phyloP scores from a whole-genome alignment of 2,329 filamentous ascomycete species.

The Colletotrichum eremochloae region DNA sequence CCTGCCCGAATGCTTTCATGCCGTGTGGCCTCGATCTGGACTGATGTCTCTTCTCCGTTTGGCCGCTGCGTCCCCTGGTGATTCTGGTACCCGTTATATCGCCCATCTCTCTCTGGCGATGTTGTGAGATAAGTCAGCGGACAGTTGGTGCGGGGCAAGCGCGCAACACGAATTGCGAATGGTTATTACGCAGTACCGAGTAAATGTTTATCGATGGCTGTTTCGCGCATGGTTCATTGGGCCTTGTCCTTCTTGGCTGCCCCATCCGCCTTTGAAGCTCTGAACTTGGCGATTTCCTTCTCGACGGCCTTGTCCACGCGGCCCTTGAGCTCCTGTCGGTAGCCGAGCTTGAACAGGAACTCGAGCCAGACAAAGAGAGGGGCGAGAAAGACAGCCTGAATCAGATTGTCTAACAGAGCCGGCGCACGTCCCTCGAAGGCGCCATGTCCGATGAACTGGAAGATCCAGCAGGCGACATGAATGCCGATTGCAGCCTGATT shows the following conservation, averaged over 20 bases:
- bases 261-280: slow-evolving; percentile 64
- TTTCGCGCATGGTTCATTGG: slow-evolving; percentile 52
- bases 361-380: slow-evolving; percentile 99
- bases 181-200: slow-evolving; percentile 11
- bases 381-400: slow-evolving; percentile 92
- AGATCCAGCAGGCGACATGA: slow-evolving; percentile 83
- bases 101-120: slow-evolving; percentile 6
- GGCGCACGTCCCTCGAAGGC: slow-evolving; percentile 90
- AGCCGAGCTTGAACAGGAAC: slow-evolving; percentile 89
- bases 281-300: slow-evolving; percentile 82
- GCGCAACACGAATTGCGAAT: slow-evolving; percentile 1
- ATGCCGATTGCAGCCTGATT: slow-evolving; percentile 73
- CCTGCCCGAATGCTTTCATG: slow-evolving; percentile 35
- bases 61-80: slow-evolving; percentile 13
- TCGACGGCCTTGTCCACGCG: slow-evolving; percentile 83
- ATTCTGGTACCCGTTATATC: neutral
- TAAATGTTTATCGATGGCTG: slow-evolving; percentile 18
- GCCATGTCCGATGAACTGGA: slow-evolving; percentile 93
- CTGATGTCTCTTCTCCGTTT: slow-evolving; percentile 17
- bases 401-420: slow-evolving; percentile 88
- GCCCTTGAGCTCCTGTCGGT: slow-evolving; percentile 86
- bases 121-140: neutral
- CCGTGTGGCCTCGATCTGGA: slow-evolving; percentile 16
- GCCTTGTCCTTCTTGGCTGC: slow-evolving; percentile 63
- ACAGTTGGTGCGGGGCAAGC: slow-evolving; percentile 17